Base-by-base conservation (phyloP, 2,329 filamentous ascomycete genomes). In the Talaromyces rugulosus region DNA sequence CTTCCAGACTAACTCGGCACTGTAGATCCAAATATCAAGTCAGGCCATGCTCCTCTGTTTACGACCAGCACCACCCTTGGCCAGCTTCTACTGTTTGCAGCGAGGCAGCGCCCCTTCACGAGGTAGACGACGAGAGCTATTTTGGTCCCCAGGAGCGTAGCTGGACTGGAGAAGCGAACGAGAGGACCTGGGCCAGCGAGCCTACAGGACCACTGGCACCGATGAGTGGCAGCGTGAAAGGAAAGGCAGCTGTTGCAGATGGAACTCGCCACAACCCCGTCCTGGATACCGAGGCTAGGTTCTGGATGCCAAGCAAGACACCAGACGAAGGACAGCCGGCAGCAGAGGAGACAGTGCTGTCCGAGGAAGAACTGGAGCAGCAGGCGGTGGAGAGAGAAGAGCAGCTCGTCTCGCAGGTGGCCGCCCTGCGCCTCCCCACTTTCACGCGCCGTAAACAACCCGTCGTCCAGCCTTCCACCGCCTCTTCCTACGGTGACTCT, bases 31-130 rank as follows among this genome's bases (percentile, higher is more conserved):
- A 36, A 16, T 33, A 62, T 28, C 56, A 42, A 16, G 56, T 58
- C 30, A 28, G 56, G 6, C 57, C 61, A 1, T 62, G 56, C 8
- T 62, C 61, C 2, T 62, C 61, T 0, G 61, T 62, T 5, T 62
- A 62, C n/a, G 61, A 62, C 4, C 52, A 40, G 6, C 44, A 56
- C 27, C 51, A 56, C 16, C 51, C 44, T 1, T 62, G 61, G 61
- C 61, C 61, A 2, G 57, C 58, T 31, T 52, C 59, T 42, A 62
- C 61, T 47, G 40, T 51, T 6, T 59, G 52, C 33, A 62, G 61
- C 51, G 56, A 53, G 18, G 50, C 34, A 18, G 27, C 12, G 2
- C 23, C 50, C 7, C 3, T 28, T 18, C 28, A 30, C 28, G 50
- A 53, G 50, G 50, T 12, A 14, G 50, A 31, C 3, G 50, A 31